Conservation (phyloP, 225 moss, liverwort and hornwort genomes). For the Bryum argenteum region DNA sequence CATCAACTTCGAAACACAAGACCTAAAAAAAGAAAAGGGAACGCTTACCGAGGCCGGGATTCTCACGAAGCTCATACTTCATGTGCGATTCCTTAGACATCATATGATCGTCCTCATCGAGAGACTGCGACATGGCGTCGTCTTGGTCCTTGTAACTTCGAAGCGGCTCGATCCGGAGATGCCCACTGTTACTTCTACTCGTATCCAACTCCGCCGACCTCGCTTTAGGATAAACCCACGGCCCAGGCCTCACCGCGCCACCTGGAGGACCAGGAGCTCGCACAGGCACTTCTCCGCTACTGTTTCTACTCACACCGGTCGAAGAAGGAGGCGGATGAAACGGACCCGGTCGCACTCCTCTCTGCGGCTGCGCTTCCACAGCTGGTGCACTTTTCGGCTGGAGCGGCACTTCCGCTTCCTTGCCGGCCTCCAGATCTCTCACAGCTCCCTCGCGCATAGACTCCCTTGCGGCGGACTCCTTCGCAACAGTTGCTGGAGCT, state of each 20-base stretch:
- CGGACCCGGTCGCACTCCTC: slow-evolving; percentile 34
- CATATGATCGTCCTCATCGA: slow-evolving; percentile 56
- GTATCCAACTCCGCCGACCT: slow-evolving; percentile 41
- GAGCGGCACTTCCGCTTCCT: neutral
- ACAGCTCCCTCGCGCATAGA: neutral
- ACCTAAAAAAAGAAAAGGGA: neutral
- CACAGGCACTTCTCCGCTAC: slow-evolving; percentile 56
- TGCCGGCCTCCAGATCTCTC: slow-evolving; percentile 31
- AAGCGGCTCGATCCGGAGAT: slow-evolving; percentile 63
- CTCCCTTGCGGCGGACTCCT: too few relatives aligned
- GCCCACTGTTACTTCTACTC: slow-evolving; percentile 54
- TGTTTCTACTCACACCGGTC: slow-evolving; percentile 38
- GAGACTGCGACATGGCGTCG: slow-evolving; percentile 67
- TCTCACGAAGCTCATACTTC: slow-evolving; percentile 89
- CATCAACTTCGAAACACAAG: neutral
- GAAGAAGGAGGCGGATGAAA: slow-evolving; percentile 23
- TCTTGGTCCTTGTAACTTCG: slow-evolving; percentile 65
- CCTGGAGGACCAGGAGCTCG: slow-evolving; percentile 34
- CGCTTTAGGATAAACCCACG: slow-evolving; percentile 23
- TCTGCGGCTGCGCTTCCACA: neutral
- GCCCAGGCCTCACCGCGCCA: slow-evolving; percentile 10
- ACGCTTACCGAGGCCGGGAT: slow-evolving; percentile 68
- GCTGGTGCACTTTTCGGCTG: neutral
- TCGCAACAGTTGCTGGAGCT: neutral
- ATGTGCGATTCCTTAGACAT: slow-evolving; percentile 87